Conservation (phyloP, 208 protist species). For the Wallacemonas sp. region DNA sequence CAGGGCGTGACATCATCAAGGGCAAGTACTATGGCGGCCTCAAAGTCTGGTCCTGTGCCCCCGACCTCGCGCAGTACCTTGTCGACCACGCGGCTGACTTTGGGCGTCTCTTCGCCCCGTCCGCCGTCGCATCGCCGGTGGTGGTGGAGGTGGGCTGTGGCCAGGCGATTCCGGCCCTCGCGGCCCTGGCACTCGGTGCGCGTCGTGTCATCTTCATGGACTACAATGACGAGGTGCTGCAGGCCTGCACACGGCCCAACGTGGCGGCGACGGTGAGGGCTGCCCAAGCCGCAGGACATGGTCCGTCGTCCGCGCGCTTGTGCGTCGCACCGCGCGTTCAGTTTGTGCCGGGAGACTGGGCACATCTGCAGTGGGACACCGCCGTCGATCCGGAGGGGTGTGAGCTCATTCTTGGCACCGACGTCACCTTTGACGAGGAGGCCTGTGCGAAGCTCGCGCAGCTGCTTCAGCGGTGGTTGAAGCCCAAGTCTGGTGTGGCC, state of each 20-base stretch:
- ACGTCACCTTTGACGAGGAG: constrained; percentile 87
- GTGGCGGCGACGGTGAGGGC: constrained; percentile 49
- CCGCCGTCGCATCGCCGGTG: constrained; percentile 4
- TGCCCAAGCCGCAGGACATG: constrained; percentile 9
- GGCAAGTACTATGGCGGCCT: constrained; percentile 88
- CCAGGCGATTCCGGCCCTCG: constrained; percentile 70
- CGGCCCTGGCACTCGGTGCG: constrained; percentile 65
- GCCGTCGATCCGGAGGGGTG: constrained; percentile 17
- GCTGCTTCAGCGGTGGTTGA: constrained; percentile 67
- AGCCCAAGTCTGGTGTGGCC: constrained; percentile 39
- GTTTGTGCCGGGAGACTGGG: constrained; percentile 84
- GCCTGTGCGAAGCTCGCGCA: constrained; percentile 73
- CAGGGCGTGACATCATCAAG: constrained; percentile 77
- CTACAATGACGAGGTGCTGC: constrained; percentile 87
- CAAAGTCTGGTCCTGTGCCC: constrained; percentile 90
- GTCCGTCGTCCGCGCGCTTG: background rate
- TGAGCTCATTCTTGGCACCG: constrained; percentile 73
- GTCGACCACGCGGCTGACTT: constrained; percentile 38
- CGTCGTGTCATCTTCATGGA: constrained; percentile 71
- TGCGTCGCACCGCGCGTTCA: constrained; percentile 37
- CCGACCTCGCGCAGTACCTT: constrained; percentile 60
- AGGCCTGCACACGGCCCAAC: constrained; percentile 77
- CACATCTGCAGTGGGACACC: constrained; percentile 39
- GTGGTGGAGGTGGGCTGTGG: constrained; percentile 86
- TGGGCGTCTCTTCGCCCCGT: constrained; percentile 13